These are phyloP conservation scores for Blastobotrys terrestris DNA, from an alignment of 805 yeast species.

Conservation along the genomic window DNA sequence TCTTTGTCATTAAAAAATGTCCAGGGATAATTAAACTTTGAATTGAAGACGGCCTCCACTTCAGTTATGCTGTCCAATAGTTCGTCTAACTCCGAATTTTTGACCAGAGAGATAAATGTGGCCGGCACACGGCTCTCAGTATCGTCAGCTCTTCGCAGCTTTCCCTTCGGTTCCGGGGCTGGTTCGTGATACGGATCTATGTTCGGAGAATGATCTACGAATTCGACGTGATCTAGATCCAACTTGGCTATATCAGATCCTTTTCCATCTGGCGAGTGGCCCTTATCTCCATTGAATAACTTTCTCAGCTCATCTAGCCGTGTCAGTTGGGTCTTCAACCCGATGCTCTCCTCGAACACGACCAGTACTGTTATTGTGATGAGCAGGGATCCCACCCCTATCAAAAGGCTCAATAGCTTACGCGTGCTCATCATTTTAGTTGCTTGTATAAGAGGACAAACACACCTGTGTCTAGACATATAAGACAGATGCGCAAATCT, in stretches of 20 bases:
- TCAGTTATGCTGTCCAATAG: constrained; percentile 49
- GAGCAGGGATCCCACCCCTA: background rate
- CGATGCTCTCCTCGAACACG: background rate
- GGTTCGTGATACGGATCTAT: constrained; percentile 7
- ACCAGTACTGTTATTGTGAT: background rate
- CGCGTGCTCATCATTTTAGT: background rate
- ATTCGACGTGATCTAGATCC: background rate
- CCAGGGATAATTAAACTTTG: constrained; percentile 72
- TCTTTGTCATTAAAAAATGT: constrained; percentile 69
- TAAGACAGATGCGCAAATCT: background rate
- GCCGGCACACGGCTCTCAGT: constrained; percentile 49
- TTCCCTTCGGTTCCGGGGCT: constrained; percentile 10
- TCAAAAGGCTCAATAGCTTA: background rate
- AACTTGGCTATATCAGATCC: background rate
- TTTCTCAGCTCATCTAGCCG: background rate
- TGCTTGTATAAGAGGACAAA: background rate
- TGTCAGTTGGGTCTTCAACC: background rate
- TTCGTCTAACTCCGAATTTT: constrained; percentile 52
- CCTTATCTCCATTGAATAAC: background rate
- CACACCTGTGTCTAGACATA: background rate
- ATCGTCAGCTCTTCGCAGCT: constrained; percentile 4
- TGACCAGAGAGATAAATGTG: constrained; percentile 65
- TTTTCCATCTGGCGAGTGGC: background rate
- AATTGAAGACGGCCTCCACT: constrained; percentile 61
- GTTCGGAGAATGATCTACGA: constrained; percentile 11